Base-by-base conservation (phyloP, 768 basidiomycete genomes). In the Tephrocybe sp. region DNA sequence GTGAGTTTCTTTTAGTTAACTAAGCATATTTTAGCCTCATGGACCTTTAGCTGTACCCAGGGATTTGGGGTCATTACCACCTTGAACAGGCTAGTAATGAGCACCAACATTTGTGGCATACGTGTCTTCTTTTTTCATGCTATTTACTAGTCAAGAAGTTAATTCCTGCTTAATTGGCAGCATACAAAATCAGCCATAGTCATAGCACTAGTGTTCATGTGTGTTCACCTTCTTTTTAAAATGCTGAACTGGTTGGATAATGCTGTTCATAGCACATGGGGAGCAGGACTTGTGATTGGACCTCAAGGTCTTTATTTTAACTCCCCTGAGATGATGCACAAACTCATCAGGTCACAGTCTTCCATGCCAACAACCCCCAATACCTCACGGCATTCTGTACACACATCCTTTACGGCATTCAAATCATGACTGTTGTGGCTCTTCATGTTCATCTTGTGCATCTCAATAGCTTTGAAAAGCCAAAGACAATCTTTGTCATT, bases 111-210 rank as follows among this genome's bases (percentile, higher is more conserved):
- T 44, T 76, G 64, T 7, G 77, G 77, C 25, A 69, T 71, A 56
- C 15, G 67, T 51, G 9, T 38, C 26, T n/a, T 18, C 15, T 44
- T 15, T 5, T 35, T n/a, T 9, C 21, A 31, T n/a, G n/a, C n/a
- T n/a, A n/a, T n/a, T n/a, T n/a, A n/a, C n/a, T n/a, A n/a, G n/a
- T n/a, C n/a, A n/a, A n/a, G n/a, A n/a, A n/a, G n/a, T n/a, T n/a
- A n/a, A n/a, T n/a, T n/a, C n/a, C n/a, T n/a, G n/a, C n/a, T n/a
- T n/a, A n/a, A n/a, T n/a, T n/a, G n/a, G n/a, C 38, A 70, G 60
- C 72, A 76, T 26, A 71, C 75, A n/a, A 80, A 80, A 57, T 76
- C 77, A 58, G 73, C 72, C 9, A 62, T 77, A 12, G 71, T 73
- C 1, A 75, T 75, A 16, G 69, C 71, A 40, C 54, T 79, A n/a